Conservation (phyloP, 2,329 filamentous ascomycete genomes). For the Exophiala aquamarina region DNA sequence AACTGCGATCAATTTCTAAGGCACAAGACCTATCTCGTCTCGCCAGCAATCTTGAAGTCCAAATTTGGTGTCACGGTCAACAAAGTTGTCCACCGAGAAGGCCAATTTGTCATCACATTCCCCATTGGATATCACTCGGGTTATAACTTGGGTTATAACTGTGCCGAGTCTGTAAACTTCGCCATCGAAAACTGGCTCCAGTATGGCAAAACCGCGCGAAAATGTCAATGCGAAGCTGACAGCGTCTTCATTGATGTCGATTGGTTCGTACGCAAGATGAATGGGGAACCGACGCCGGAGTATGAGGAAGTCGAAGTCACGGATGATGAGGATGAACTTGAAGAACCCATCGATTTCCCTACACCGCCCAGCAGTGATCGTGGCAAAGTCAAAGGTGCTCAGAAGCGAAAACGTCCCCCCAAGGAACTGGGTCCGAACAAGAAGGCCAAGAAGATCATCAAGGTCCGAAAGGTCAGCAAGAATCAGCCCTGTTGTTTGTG, state of each 20-base stretch:
- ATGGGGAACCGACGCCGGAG: slow-evolving; percentile 70
- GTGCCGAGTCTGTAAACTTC: slow-evolving; percentile 98
- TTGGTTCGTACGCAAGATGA: slow-evolving; percentile 90
- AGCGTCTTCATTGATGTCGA: slow-evolving; percentile 98
- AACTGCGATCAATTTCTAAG: slow-evolving; percentile 93
- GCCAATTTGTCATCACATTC: slow-evolving; percentile 97
- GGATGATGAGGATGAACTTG: slow-evolving; percentile 64
- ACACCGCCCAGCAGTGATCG: slow-evolving; percentile 76
- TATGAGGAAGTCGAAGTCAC: slow-evolving; percentile 51
- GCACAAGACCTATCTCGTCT: slow-evolving; percentile 97
- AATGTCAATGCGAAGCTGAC: slow-evolving; percentile 94
- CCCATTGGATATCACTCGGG: slow-evolving; percentile 98
- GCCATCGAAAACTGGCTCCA: slow-evolving; percentile 93
- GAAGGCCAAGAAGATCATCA: slow-evolving; percentile 73
- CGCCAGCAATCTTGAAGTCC: slow-evolving; percentile 79
- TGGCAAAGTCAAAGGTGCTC: slow-evolving; percentile 56
- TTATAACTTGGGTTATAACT: slow-evolving; percentile 97
- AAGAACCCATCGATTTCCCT: slow-evolving; percentile 67
- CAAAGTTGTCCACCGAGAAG: slow-evolving; percentile 90
- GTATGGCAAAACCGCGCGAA: slow-evolving; percentile 92
- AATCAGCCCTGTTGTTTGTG: slow-evolving; percentile 76
- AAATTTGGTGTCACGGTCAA: slow-evolving; percentile 96
- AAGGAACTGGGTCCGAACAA: slow-evolving; percentile 39
- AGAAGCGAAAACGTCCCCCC: slow-evolving; percentile 67
- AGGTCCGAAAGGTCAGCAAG: slow-evolving; percentile 63